Base-by-base conservation (phyloP, 495 filamentous ascomycete genomes). In the Penicillium atrosanguineum region DNA sequence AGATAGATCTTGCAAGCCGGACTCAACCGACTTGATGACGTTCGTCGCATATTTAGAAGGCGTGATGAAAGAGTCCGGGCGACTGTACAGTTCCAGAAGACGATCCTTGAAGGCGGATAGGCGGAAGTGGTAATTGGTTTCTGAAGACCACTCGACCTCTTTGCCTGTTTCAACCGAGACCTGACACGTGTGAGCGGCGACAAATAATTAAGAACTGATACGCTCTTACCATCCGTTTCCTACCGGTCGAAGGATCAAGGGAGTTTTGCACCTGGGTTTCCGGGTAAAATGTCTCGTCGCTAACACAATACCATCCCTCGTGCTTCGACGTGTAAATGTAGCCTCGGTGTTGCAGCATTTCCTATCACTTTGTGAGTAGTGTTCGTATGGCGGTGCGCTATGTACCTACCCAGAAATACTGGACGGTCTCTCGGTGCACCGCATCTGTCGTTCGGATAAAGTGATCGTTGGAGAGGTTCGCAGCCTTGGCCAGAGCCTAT, bases 221-320 rank as follows among this genome's bases (percentile, higher is more conserved):
- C 12, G 18, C 19, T 20, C 47, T 37, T 51, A 84, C 88, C 86
- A 88, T 89, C 48, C 85, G 82, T 57, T 89, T 90, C 55, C 83
- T 77, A 6, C 95, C 93, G 0, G 91, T 97, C 19, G 82, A 73
- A 16, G 90, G 86, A 62, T 94, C 90, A 21, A 90, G 64, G 48
- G 84, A 81, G 55, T 86, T 82, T 58, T 89, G 84, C 25, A 97
- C 81, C 55, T 80, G 76, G 0, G 83, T 79, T 45, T 85, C 79
- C 6, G 94, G 90, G 65, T 96, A 97, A 68, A 93, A 98, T 11
- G 93, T 91, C 76, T 98, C 94, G 66, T 98, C 94, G 69, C 88
- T 87, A 45, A 98, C 88, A 46, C 87, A 94, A 65, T 98, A 98
- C 94, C 94, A 98, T 7, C 94, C 94, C 60, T 88, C 84, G 63